A percentile compares a stretch with the other conserved stretches of the same genome.
Conservation (phyloP, 768 basidiomycete genomes). For the Tylopilus rubrobrunneus region DNA sequence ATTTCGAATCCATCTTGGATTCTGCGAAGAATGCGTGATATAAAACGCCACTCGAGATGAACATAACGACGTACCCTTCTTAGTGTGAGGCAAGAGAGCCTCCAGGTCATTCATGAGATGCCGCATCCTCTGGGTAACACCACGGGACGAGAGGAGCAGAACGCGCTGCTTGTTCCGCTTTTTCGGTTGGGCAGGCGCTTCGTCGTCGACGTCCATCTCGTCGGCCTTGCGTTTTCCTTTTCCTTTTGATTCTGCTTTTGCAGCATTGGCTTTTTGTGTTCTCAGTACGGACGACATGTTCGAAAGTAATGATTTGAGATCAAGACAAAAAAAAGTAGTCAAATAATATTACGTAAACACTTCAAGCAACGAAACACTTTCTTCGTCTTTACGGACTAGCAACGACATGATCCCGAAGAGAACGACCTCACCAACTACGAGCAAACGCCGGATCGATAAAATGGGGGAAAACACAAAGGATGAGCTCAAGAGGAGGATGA, state of each 20-base stretch:
- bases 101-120: constrained; percentile 96
- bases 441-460: not conserved
- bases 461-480: not conserved
- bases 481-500: constrained; percentile 28
- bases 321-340: not conserved
- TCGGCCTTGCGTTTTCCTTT: constrained; percentile 65
- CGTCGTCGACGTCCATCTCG: constrained; percentile 56
- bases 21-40: constrained; percentile 45
- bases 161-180: constrained; percentile 95
- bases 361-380: too few relatives aligned
- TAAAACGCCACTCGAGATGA: not conserved
- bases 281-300: constrained; percentile 65
- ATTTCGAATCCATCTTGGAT: constrained; percentile 96
- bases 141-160: constrained; percentile 86
- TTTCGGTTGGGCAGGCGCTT: constrained; percentile 38
- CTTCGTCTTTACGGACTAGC: not conserved
- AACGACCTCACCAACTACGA: constrained; percentile 3
- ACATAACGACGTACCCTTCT: constrained; percentile 71
- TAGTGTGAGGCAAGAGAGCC: constrained; percentile 85
- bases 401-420: constrained; percentile 2
- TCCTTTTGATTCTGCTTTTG: constrained; percentile 39
- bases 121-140: constrained; percentile 93
- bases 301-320: not conserved
- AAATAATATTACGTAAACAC: constrained; percentile 24
- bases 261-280: constrained; percentile 54